A percentile compares a stretch with the other conserved stretches of the same genome.
Conservation (phyloP, 1,284 basidiomycete genomes). For the Singerocomus rubriflavus region DNA sequence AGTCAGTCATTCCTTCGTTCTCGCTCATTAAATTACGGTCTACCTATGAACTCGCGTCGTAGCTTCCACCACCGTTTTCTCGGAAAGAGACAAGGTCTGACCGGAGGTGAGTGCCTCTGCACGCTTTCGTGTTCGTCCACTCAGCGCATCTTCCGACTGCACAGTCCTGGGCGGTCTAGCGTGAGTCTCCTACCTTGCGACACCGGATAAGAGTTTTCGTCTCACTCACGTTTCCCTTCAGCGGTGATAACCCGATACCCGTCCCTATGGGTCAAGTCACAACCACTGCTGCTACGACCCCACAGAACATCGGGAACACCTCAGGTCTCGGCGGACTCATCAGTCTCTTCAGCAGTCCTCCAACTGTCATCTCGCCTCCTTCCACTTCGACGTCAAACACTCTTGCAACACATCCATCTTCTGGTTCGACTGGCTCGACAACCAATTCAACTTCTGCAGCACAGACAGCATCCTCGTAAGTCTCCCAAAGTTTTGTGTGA, state of each 20-base stretch:
- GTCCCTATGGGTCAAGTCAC: neutral
- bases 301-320: slow-evolving; percentile 1
- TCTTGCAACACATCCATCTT: slow-evolving; percentile 19
- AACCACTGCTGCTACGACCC: neutral
- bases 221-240: slow-evolving; percentile 1
- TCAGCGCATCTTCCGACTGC: slow-evolving; percentile 2
- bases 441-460: slow-evolving; percentile 8
- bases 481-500: neutral
- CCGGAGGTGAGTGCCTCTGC: slow-evolving; percentile 25
- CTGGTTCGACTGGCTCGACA: slow-evolving; percentile 31
- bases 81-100: slow-evolving; percentile 32
- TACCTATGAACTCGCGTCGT: slow-evolving; percentile 21
- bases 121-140: neutral
- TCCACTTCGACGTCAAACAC: slow-evolving; percentile 12
- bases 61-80: slow-evolving; percentile 20
- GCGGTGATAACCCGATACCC: slow-evolving; percentile 7
- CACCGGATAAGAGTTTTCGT: neutral
- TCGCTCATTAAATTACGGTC: slow-evolving; percentile 19
- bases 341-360: slow-evolving; percentile 14
- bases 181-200: slow-evolving; percentile 15
- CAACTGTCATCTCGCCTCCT: slow-evolving; percentile 15
- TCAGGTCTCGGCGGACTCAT: slow-evolving; percentile 14
- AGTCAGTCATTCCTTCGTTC: slow-evolving; percentile 21
- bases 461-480: slow-evolving; percentile 21
- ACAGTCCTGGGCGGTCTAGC: slow-evolving; percentile 19